Evolutionary conservation across 768 basidiomycete species (phyloP), one percentile per base, ranked within the genome.

Genomic region (Psilocybe cubensis): DNA sequence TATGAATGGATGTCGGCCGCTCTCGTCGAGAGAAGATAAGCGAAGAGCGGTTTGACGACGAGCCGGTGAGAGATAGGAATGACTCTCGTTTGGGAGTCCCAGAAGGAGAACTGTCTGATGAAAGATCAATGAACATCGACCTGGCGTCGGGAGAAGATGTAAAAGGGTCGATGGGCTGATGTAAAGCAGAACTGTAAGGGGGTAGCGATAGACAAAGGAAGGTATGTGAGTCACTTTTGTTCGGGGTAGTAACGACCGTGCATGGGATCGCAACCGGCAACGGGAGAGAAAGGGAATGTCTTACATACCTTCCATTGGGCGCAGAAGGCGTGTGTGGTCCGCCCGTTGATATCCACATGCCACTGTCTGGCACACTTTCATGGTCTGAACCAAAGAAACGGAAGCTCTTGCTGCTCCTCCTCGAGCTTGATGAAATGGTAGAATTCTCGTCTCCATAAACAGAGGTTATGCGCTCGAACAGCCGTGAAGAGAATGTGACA

Each of bases 51-150:
- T 57, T 60, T 31, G 67, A 71, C n/a, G 72, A 76, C 40, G 71
- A 74, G 18, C 70, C 66, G 2, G 73, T 70, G 43, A 80, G 56
- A 6, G 76, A 78, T 42, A 81, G 72, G 64, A 77, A 79, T 11
- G 79, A 78, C 50, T 79, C 77, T 24, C 63, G 68, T 57, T 69
- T 73, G 27, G 67, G 63, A 2, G 67, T 58, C 17, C 60, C 54
- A 27, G 63, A 35, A 4, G 67, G 45, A 21, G 69, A 61, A 14
- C 63, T 67, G 33, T 76, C 74, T 2, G 63, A 48, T 23, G 53
- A 56, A 25, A 75, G 62, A 35, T 78, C 76, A 43, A 78, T 74
- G 63, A 80, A 81, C 61, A 78, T 75, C 9, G 82, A 76, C 48
- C 70, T 74, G 20, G 80, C 75, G 53, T 74, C 66, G 0, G 76